phyloP scores from a whole-genome alignment of 805 yeast species.

The Saccharomycopsis amapae region DNA sequence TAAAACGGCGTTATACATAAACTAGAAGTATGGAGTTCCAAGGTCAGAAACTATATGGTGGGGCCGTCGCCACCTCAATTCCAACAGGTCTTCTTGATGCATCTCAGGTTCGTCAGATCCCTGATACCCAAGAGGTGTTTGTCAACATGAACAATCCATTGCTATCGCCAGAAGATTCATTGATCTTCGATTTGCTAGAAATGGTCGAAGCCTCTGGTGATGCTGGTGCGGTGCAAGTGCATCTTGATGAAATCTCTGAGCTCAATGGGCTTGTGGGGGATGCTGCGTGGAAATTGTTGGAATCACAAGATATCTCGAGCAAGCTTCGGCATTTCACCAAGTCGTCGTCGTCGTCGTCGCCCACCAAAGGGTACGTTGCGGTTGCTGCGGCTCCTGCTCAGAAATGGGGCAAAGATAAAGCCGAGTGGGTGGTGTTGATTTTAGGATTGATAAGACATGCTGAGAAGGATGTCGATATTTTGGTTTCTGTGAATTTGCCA shows the following conservation, averaged over 20 bases:
- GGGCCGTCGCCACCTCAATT: constrained; percentile 56
- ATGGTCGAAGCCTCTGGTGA: constrained; percentile 32
- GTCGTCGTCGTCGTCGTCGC: no score
- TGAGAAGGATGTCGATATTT: constrained; percentile 50
- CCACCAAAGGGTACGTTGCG: constrained; percentile 2
- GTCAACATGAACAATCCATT: constrained; percentile 36
- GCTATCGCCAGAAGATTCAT: constrained; percentile 26
- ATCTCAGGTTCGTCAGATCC: constrained; percentile 70
- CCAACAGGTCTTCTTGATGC: constrained; percentile 70
- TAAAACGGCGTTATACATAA: not conserved
- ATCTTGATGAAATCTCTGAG: constrained; percentile 47
- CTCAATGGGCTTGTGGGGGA: constrained; percentile 32
- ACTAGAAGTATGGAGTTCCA: not conserved
- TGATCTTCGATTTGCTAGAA: constrained; percentile 36
- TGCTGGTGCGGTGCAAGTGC: constrained; percentile 40
- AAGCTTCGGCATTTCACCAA: constrained; percentile 5
- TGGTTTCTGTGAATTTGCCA: constrained; percentile 56
- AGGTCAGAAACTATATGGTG: constrained; percentile 55
- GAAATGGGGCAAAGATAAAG: constrained; percentile 44
- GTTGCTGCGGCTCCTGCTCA: constrained; percentile 34
- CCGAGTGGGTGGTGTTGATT: constrained; percentile 40
- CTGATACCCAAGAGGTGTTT: constrained; percentile 92
- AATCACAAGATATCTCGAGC: constrained; percentile 22
- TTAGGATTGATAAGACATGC: constrained; percentile 50
- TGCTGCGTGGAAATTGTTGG: constrained; percentile 28